phyloP scores from a whole-genome alignment of 1,139 yeast species.

The Meyerozyma carpophila region DNA sequence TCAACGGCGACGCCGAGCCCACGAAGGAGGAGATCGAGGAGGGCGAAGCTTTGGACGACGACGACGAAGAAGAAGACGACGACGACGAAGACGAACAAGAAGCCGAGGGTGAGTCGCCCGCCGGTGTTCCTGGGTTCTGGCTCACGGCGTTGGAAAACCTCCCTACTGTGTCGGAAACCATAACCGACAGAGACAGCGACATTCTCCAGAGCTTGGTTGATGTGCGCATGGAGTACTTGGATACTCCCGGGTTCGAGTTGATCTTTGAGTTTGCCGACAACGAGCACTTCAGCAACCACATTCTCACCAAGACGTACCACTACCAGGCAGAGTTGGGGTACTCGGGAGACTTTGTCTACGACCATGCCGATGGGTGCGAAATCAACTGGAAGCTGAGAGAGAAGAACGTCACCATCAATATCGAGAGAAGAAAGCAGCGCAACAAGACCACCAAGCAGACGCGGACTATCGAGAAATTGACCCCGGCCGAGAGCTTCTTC shows the following conservation, averaged over 20 bases:
- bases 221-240: constrained; percentile 75
- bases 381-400: constrained; percentile 84
- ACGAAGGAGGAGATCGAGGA: constrained; percentile 29
- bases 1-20: constrained; percentile 74
- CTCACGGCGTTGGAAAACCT: constrained; percentile 89
- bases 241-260: constrained; percentile 85
- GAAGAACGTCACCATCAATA: constrained; percentile 73
- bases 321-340: constrained; percentile 93
- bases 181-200: constrained; percentile 87
- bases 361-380: constrained; percentile 89
- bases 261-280: constrained; percentile 76
- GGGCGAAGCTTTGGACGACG: constrained; percentile 11
- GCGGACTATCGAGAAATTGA: constrained; percentile 89
- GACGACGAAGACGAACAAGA: constrained; percentile 41
- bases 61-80: constrained; percentile 33
- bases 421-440: constrained; percentile 96
- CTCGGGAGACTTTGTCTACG: constrained; percentile 94
- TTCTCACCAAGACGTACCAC: constrained; percentile 79
- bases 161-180: constrained; percentile 74
- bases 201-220: constrained; percentile 67
- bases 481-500: constrained; percentile 92
- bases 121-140: constrained; percentile 96
- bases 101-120: constrained; percentile 35
- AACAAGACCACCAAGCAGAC: constrained; percentile 97
- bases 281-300: constrained; percentile 69